Evolutionary conservation across 2,329 filamentous ascomycete species (phyloP), one percentile per base, ranked within the genome.

Genomic region (Pseudocercospora crystallina): DNA sequence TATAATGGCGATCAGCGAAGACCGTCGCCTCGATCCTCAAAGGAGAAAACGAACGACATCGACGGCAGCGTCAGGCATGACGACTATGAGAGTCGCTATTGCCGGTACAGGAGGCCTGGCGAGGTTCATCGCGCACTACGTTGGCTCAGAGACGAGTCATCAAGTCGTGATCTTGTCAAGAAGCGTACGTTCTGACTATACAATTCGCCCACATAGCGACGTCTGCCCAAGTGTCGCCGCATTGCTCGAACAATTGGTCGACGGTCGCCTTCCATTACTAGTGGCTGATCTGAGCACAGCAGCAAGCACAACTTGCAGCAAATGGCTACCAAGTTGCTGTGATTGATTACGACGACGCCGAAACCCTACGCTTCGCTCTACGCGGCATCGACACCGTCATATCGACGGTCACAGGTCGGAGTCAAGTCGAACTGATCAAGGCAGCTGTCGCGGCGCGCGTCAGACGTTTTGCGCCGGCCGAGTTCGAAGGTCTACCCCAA

Each of bases 361-460:
- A 77, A 1, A 77, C 77, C 36, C 76, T 91, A 20, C 75, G 75
- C 11, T 89, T 83, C 65, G 79, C 81, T 8, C 78, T 91, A n/a
- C 79, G 79, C 50, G 87, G 87, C 8, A 79, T 89, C 36, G 85
- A 90, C 67, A 79, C 88, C 9, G 80, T 90, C 60, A 86, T 90
- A 49, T 90, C 86, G 1, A 90, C 86, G 1, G 81, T 90, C 42
- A 80, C 80, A 2, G 85, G 85, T 3, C 71, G 70, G 13, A 75
- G 83, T 29, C 87, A 90, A 65, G 75, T 89, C 38, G 81, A 82
- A 54, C 78, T 90, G 30, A 89, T 90, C 66, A 82, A 86, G 59
- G 86, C 87, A 1, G 85, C 87, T 1, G 80, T 83, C 12, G 73
- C 77, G 43, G 81, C 79, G 13, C 76, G 80, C 13, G 86, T 90